Evolutionary conservation across 345 rosid species (phyloP).

Genomic region (Bruguiera sexangula): DNA sequence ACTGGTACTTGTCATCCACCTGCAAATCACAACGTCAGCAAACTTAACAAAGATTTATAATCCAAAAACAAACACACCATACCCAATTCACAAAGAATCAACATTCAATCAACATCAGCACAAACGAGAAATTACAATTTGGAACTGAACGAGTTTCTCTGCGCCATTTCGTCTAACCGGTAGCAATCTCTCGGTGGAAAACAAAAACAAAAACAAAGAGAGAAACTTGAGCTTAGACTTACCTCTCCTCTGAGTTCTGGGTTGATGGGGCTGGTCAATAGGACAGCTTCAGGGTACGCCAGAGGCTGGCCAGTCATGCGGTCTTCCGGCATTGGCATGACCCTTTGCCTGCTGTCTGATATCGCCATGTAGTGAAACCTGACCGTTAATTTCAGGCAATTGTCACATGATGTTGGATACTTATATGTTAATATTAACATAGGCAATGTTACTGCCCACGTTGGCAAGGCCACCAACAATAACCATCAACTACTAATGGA

Average conservation of each 20-base stretch:
- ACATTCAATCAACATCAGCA: neutral
- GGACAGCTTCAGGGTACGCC: conserved; percentile 23
- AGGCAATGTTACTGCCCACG: no score
- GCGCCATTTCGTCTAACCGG: neutral
- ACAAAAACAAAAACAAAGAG: no score
- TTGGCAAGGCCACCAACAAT: neutral
- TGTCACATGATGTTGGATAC: neutral
- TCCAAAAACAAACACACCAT: neutral
- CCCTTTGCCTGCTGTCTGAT: conserved; percentile 10
- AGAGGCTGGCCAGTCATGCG: neutral
- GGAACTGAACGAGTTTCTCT: neutral
- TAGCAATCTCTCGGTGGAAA: neutral
- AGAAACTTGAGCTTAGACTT: no score
- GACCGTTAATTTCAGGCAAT: neutral
- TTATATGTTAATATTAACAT: no score
- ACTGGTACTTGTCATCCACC: conserved; percentile 32
- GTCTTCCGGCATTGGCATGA: conserved; percentile 18
- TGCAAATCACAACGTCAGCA: neutral
- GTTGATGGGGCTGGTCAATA: neutral
- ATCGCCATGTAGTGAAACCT: conserved; percentile 18
- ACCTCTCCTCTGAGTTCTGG: conserved; percentile 14
- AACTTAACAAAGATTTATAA: neutral
- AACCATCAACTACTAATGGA: neutral
- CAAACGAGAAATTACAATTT: no score
- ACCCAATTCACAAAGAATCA: neutral